phyloP scores from a whole-genome alignment of 306 rosid genomes.

The apple (Malus domestica) region ASM211411v1 NC_041802.1:20826001-20826500 shows the following conservation, averaged over 20 bases:
- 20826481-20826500: conserved; percentile 52
- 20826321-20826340: not conserved
- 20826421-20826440: no score
- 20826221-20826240: conserved; percentile 30
- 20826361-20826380: not conserved
- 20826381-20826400: conserved; percentile 22
- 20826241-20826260: conserved; percentile 37
- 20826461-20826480: conserved; percentile 20
- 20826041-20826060: conserved; percentile 35
- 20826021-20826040: conserved; percentile 38
- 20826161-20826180: conserved; percentile 26
- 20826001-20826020: conserved; percentile 38
- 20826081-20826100: conserved; percentile 28
- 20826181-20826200: conserved; percentile 29
- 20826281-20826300: conserved; percentile 71
- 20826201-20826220: conserved; percentile 13
- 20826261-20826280: conserved; percentile 55
- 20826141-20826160: conserved; percentile 41
- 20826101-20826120: conserved; percentile 40
- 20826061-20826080: conserved; percentile 11
- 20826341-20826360: conserved; percentile 8
- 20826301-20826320: conserved; percentile 52
- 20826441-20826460: not conserved
- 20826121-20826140: conserved; percentile 51
- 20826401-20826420: conserved; percentile 15